Base-by-base conservation (phyloP, 768 basidiomycete genomes). In the Hericium alpestre region DNA sequence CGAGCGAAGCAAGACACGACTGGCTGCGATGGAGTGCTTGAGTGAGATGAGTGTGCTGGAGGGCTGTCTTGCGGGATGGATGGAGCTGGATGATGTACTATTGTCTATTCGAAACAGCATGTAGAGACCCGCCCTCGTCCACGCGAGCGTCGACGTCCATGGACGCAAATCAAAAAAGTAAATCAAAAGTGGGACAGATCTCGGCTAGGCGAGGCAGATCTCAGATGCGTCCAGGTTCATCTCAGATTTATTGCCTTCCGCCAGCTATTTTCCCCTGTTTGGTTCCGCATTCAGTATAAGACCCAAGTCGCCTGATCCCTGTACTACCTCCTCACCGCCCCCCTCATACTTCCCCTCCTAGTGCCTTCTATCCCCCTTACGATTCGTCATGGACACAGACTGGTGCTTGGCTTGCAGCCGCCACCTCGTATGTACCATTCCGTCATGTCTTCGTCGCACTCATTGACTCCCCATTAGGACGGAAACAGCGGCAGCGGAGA, bases 331-430 rank as follows among this genome's bases (percentile, higher is more conserved):
- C 59, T 54, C 57, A 54, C 62, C 60, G 53, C 60, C 62, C 60
- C 25, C 56, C 64, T 49, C 54, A 67, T 50, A 25, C 38, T 61
- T 55, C 64, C 59, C 53, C 43, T 48, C 32, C 56, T 49, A 38
- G 22, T 2, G 43, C 51, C 18, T 27, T 39, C 53, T 7, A 32
- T 12, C 52, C 65, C 63, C 55, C 60, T 43, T 47, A 55, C 52
- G 49, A 18, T 51, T 51, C 32, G 3, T 70, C 63, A 81, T 84
- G 77, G 84, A 86, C 70, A 76, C 78, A 61, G 79, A 86, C 73
- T 86, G 83, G 82, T 89, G 86, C 67, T 73, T 87, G 62, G 73
- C 75, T 56, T 89, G 86, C 74, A 74, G 76, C 61, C 75, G 77
- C 61, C 78, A 76, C 62, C 69, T 83, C 60, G 85, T 80, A 67